phyloP scores from a whole-genome alignment of 2,329 filamentous ascomycete species.

The Alternaria arborescens region DNA sequence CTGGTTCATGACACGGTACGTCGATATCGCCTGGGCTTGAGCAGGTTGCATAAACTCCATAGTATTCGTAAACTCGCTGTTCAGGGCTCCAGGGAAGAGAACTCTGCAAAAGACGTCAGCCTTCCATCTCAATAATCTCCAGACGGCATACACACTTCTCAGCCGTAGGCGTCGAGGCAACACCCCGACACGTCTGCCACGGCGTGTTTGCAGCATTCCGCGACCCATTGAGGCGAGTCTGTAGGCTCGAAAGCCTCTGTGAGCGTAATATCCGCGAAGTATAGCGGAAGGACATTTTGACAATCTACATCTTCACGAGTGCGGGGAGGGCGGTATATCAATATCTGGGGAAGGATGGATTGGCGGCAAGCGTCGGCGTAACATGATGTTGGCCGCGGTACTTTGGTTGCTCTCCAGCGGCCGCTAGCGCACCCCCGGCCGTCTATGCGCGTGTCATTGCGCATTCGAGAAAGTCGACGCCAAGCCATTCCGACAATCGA shows the following conservation, averaged over 20 bases:
- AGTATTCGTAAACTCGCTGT: slow-evolving; percentile 86
- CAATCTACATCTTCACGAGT: slow-evolving; percentile 30
- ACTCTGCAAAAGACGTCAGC: slow-evolving; percentile 53
- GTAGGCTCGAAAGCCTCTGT: slow-evolving; percentile 23
- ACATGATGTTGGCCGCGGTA: slow-evolving; percentile 2
- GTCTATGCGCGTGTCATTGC: slow-evolving; percentile 40
- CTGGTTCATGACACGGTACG: slow-evolving; percentile 90
- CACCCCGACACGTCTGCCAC: slow-evolving; percentile 60
- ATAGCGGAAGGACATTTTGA: slow-evolving; percentile 48
- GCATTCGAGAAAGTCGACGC: slow-evolving; percentile 37
- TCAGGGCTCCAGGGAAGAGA: slow-evolving; percentile 90
- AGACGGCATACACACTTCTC: slow-evolving; percentile 62
- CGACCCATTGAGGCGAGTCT: slow-evolving; percentile 26
- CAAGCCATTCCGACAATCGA: slow-evolving; percentile 31
- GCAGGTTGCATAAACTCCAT: slow-evolving; percentile 81
- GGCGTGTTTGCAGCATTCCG: slow-evolving; percentile 22
- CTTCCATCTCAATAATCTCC: neutral
- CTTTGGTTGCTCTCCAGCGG: neutral
- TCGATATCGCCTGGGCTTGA: slow-evolving; percentile 76
- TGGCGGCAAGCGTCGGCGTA: slow-evolving; percentile 44
- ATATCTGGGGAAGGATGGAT: slow-evolving; percentile 39
- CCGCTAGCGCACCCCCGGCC: slow-evolving; percentile 11
- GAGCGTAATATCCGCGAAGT: slow-evolving; percentile 36
- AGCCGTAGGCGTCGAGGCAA: slow-evolving; percentile 67
- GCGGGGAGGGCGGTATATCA: slow-evolving; percentile 27